phyloP scores from a whole-genome alignment of 176 grass and related monocot genomes.

The Triticum aestivum region DNA sequence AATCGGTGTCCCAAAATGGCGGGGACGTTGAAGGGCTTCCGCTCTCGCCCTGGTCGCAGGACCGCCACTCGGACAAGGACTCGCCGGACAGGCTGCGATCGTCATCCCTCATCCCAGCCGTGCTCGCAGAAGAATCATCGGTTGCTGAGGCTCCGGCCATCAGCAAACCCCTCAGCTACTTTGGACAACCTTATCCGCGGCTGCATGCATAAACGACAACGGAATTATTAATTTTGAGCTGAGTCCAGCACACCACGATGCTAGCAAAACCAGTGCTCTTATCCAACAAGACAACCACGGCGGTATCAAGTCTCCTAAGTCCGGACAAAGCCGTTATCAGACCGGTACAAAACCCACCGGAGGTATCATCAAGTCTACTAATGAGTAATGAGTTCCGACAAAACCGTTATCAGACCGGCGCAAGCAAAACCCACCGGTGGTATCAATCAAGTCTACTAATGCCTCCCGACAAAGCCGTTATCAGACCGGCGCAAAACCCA shows the following conservation, averaged over 20 bases:
- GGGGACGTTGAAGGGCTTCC: slow-evolving; percentile 81
- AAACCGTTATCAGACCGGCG: not conserved
- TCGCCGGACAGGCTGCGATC: slow-evolving; percentile 61
- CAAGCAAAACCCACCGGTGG: not conserved
- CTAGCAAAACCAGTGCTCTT: not conserved
- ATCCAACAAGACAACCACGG: not conserved
- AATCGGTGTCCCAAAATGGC: slow-evolving; percentile 78
- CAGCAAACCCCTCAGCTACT: slow-evolving; percentile 20
- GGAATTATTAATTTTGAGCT: not conserved
- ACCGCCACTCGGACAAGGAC: slow-evolving; percentile 81
- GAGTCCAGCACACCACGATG: not conserved
- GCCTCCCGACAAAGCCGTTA: not conserved
- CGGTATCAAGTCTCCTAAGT: not conserved
- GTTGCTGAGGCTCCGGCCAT: slow-evolving; percentile 43
- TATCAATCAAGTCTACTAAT: not conserved
- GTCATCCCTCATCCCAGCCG: slow-evolving; percentile 55
- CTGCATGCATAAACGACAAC: slow-evolving; percentile 39
- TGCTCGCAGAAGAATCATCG: slow-evolving; percentile 50
- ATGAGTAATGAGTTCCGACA: not conserved
- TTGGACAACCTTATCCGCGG: slow-evolving; percentile 28
- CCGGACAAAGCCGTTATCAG: not conserved
- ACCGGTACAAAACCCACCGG: not conserved
- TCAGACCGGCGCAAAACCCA: not conserved
- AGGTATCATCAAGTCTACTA: not conserved
- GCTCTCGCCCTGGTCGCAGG: slow-evolving; percentile 67